Evolutionary conservation across 768 basidiomycete genomes (phyloP).

Genomic region (Gyrodon lividus): DNA sequence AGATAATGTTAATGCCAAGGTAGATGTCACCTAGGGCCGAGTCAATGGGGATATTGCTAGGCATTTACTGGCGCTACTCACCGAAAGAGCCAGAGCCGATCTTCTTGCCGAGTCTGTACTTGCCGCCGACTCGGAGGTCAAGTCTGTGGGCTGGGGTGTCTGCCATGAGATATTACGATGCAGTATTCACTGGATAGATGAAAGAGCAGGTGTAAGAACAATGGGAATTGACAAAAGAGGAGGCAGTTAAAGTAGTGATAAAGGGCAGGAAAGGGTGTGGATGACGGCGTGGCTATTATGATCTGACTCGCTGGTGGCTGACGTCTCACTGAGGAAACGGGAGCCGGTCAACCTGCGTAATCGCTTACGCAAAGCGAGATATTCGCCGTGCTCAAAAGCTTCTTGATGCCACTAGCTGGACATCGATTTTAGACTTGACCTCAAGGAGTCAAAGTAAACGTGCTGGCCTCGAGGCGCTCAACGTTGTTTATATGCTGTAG

Average conservation of each 20-base stretch:
- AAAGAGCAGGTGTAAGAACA: slow-evolving; percentile 16
- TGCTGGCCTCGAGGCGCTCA: slow-evolving; percentile 31
- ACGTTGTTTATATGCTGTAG: slow-evolving; percentile 11
- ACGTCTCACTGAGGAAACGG: slow-evolving; percentile 19
- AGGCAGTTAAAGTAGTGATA: slow-evolving; percentile 21
- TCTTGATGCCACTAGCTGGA: slow-evolving; percentile 5
- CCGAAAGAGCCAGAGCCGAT: slow-evolving; percentile 98
- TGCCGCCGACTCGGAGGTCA: slow-evolving; percentile 87
- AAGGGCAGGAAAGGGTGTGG: slow-evolving; percentile 31
- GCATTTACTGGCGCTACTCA: slow-evolving; percentile 39
- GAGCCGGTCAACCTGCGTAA: slow-evolving; percentile 1
- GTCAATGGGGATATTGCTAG: slow-evolving; percentile 8
- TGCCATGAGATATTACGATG: slow-evolving; percentile 53
- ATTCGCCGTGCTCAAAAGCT: not conserved
- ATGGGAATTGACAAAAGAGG: slow-evolving; percentile 11
- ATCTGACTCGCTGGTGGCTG: slow-evolving; percentile 39
- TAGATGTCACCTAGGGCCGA: slow-evolving; percentile 85
- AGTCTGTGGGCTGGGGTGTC: slow-evolving; percentile 70
- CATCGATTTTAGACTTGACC: slow-evolving; percentile 4
- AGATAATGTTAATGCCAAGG: slow-evolving; percentile 99
- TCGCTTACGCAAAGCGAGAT: not conserved
- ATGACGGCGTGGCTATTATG: slow-evolving; percentile 26
- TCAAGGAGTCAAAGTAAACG: slow-evolving; percentile 20
- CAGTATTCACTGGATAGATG: slow-evolving; percentile 9
- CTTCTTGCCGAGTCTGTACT: slow-evolving; percentile 99